Evolutionary conservation across 2,329 filamentous ascomycete species (phyloP), one percentile per base, ranked within the genome.

Genomic region (Cercospora zeina): DNA sequence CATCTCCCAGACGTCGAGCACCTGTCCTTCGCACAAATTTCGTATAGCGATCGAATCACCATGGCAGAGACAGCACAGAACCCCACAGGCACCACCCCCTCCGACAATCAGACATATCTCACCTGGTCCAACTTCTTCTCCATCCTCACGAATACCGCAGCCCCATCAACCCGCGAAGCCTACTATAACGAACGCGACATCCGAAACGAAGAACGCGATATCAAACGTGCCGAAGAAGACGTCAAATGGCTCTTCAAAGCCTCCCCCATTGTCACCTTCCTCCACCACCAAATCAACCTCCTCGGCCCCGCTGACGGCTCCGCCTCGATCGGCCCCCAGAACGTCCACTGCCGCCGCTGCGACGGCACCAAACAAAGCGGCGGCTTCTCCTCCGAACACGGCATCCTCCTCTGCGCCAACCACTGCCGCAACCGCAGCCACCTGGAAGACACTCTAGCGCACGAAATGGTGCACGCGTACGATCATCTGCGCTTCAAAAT

Each of bases 391-490:
- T 87, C 92, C 0, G 83, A 89, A 55, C 89, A 92, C 74, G 95
- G 95, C 37, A 97, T 99, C 66, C 75, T 96, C 72, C 82, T 99
- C 21, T 99, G 95, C 77, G 91, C 95, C 56, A 99, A 99, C 77
- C 88, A 95, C 77, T 85, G 97, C 73, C 82, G 88, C 62, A 87
- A 91, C 73, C 81, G 87, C 61, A 87, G 87, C 33, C 91, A 96
- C 74, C 77, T 96, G 69, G 95, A 99, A 79, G 95, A 99, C 75
- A 96, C 93, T 10, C 81, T 99, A 72, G 88, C 93, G 30, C 95
- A 99, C 77, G 95, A 99, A 80, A 96, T 99, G 91, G 89, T 99
- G 58, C 95, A 99, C 76, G 93, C 93, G 1, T 97, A 92, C 82
- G 95, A 99, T 75, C 89, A 96, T 75, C 74, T 97, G 69, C 81